Conservation (phyloP, 805 yeast genomes). For the Kodamaea laetipori region DNA sequence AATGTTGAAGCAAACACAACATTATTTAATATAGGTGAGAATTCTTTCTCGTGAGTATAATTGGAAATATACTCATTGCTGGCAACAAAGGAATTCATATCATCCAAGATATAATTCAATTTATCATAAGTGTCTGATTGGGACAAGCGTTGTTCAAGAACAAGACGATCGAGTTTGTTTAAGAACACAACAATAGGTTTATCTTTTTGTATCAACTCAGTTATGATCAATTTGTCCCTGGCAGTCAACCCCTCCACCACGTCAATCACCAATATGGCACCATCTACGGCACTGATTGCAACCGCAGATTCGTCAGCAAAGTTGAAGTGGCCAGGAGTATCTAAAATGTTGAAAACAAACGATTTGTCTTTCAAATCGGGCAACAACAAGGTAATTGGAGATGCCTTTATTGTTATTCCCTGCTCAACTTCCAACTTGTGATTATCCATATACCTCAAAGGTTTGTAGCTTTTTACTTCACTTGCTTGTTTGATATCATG, state of each 20-base stretch:
- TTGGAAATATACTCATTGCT: slow-evolving; percentile 29
- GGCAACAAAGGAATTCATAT: slow-evolving; percentile 57
- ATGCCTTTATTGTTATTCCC: slow-evolving; percentile 64
- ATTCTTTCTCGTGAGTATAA: slow-evolving; percentile 27
- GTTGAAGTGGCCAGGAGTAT: slow-evolving; percentile 90
- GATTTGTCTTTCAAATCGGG: slow-evolving; percentile 56
- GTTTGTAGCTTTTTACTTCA: slow-evolving; percentile 43
- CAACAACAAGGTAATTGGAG: slow-evolving; percentile 62
- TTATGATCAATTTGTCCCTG: slow-evolving; percentile 51
- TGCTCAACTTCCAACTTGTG: slow-evolving; percentile 68
- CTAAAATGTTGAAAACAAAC: slow-evolving; percentile 62
- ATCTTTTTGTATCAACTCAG: slow-evolving; percentile 51
- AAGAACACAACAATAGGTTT: slow-evolving; percentile 61
- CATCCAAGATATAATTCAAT: slow-evolving; percentile 58
- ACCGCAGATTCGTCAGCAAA: slow-evolving; percentile 74
- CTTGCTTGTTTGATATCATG: slow-evolving; percentile 43
- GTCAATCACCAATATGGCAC: slow-evolving; percentile 73
- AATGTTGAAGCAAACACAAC: slow-evolving; percentile 70
- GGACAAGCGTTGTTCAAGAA: slow-evolving; percentile 76
- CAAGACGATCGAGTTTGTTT: slow-evolving; percentile 84
- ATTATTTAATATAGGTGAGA: slow-evolving; percentile 67
- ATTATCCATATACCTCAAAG: slow-evolving; percentile 69
- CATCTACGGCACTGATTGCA: slow-evolving; percentile 62
- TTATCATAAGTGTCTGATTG: slow-evolving; percentile 74
- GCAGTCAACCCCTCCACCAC: slow-evolving; percentile 78